Base-by-base conservation (phyloP, 2,329 filamentous ascomycete genomes). In the Talaromyces verruculosus region DNA sequence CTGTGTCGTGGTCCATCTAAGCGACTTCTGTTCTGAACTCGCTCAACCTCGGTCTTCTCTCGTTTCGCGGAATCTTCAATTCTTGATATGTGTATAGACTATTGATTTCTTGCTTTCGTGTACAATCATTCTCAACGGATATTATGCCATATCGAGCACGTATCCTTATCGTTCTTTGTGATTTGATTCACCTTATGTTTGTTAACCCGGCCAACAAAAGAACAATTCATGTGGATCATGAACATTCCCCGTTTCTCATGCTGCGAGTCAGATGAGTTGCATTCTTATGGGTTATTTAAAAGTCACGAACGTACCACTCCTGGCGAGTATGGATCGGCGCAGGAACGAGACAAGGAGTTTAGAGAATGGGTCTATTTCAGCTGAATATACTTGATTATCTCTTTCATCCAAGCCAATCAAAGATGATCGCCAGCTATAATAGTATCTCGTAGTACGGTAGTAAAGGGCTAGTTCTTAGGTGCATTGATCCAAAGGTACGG, bases 1-100 rank as follows among this genome's bases (percentile, higher is more conserved):
- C 60, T 65, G 77, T 75, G 65, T 78, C 81, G 57, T 71, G 78
- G 79, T 79, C 79, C 71, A 74, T 77, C 65, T 78, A 77, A 72
- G 68, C 67, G 45, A 59, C 30, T 19, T 17, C 57, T 39, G 17
- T 43, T 47, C 35, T 22, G n/a, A 15, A n/a, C 55, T 59, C 55
- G 47, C 61, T 61, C 30, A 45, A 57, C 22, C 62, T 49, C 45
- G 41, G 22, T 64, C 22, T 30, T 62, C 49, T 28, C 39, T 22
- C 33, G 25, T 22, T 33, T 37, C 41, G 45, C 47, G 7, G 4
- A 67, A 72, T 63, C 70, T 70, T 65, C 39, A 68, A 69, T 71
- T 72, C 68, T 70, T 70, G 70, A 69, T 71, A 67, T 71, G 71
- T 72, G 68, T 64, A 65, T 72, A 67, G 66, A 73, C 67, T 68